Evolutionary conservation across 768 basidiomycete genomes (phyloP), one percentile per base, ranked within the genome.

Genomic region (Gymnopilus junonius): DNA sequence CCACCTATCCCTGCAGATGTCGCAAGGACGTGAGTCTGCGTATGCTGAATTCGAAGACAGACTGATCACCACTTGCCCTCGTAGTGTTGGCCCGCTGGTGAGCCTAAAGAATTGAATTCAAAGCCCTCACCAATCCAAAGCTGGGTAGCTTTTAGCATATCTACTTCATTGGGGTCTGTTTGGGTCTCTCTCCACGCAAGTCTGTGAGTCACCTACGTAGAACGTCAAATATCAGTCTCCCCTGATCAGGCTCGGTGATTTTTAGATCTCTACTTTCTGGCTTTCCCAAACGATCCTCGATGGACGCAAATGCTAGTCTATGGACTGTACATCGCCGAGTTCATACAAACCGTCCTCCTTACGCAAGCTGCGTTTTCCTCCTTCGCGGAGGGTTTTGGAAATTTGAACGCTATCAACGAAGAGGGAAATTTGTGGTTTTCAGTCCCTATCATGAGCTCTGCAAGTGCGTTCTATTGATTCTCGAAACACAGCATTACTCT

Each of bases 241-340:
- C 31, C 21, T n/a, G n/a, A n/a, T 10, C 11, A 11, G 20, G 10
- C 14, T 17, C 15, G 32, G 8, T 32, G 1, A 34, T 12, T n/a
- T 3, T 14, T n/a, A 73, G 74, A 71, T 43, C 21, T 73, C 17
- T 75, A 75, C 61, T 71, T 73, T 51, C 43, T 73, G 10, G 67
- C 70, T 5, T 75, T 75, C 50, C 72, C 71, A 0, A 68, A 70
- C 4, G 73, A 74, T 55, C 62, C 61, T 10, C 42, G n/a, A 8
- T 39, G 61, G 7, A 62, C 62, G n/a, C 71, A 73, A 59, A 37
- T 46, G 17, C 54, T 74, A 12, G 73, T 73, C 23, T 58, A 48
- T 32, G 7, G 17, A n/a, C 63, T 70, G 15, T 63, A 60, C 20
- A 21, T 50, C 7, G 53, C 66, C 8, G 70, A 67, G 50, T 14